Evolutionary conservation across 257 asterid genomes (phyloP), one percentile per base, ranked within the genome.

Genomic region (Sherardia arvensis): DNA sequence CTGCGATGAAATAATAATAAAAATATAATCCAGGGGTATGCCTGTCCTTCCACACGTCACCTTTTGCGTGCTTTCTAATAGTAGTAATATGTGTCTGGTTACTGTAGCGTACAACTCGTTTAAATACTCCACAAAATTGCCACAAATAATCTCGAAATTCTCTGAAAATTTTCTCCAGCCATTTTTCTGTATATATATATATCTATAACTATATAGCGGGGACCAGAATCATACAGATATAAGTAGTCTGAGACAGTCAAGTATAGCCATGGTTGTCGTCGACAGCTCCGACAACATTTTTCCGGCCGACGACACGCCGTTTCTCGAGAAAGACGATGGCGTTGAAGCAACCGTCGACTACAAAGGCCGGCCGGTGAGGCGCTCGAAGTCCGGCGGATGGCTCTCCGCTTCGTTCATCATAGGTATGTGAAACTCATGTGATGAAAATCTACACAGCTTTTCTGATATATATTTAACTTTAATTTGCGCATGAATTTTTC

Each of bases 341-440:
- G 74, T 71, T 3, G 64, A 61, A 18, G 74, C 59, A 2, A 43
- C 27, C 43, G 77, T 71, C 20, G 66, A 71, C 66, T 76, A 49
- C 67, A 45, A 66, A 3, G 75, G 76, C 32, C 71, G 62, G 33
- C 77, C 71, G 6, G 71, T 53, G 49, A 22, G 2, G 53, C 65
- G 74, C n/a, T 55, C 77, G 11, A 54, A 30, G 7, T 67, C 66
- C 63, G 77, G 77, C 14, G 54, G 74, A 53, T 76, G 80, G 80
- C 60, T 62, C 55, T 71, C 80, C 26, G 74, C 80, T 9, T 59
- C 66, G 8, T 59, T 76, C 69, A 76, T 76, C 38, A 76, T 76
- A 63, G 59, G 80, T 66, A 66, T 38, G 7, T 32, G 4, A 8
- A 1, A 1, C 4, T 43, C 47, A 38, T 38, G 47, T 38, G n/a